These are phyloP conservation scores for Letharia lupina DNA, from an alignment of 495 filamentous ascomycete species.

Conservation along the genomic window DNA sequence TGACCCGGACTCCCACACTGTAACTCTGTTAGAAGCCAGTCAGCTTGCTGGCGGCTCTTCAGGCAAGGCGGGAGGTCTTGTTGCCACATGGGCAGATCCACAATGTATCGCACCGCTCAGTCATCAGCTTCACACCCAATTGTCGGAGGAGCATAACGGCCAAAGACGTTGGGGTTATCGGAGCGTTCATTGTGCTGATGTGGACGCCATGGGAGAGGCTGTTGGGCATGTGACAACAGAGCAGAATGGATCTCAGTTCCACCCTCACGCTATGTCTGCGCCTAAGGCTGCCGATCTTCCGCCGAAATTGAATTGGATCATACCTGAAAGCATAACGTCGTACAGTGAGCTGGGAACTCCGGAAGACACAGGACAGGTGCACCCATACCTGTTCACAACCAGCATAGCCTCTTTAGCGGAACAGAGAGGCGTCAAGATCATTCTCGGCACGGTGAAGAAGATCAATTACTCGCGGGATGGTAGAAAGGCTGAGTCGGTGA, in stretches of 20 bases:
- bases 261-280: slow-evolving; percentile 37
- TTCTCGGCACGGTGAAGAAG: background rate
- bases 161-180: slow-evolving; percentile 3
- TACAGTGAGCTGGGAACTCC: slow-evolving; percentile 58
- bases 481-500: background rate
- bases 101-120: slow-evolving; percentile 7
- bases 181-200: slow-evolving; percentile 1
- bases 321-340: background rate
- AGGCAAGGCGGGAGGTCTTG: slow-evolving; percentile 7
- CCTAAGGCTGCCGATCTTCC: background rate
- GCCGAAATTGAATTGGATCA: background rate
- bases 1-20: background rate
- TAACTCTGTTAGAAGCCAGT: slow-evolving; percentile 7
- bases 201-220: slow-evolving; percentile 10
- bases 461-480: background rate
- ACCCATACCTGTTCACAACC: slow-evolving; percentile 50
- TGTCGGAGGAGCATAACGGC: background rate
- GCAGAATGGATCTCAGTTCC: slow-evolving; percentile 27
- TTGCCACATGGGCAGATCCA: slow-evolving; percentile 11
- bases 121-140: background rate
- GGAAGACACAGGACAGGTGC: slow-evolving; percentile 79
- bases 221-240: background rate
- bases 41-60: slow-evolving; percentile 3
- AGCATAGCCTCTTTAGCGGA: slow-evolving; percentile 10
- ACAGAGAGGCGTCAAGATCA: slow-evolving; percentile 10